Evolutionary conservation across 305 asterid genomes (phyloP).

Genomic region (Fraxinus velutina): DNA sequence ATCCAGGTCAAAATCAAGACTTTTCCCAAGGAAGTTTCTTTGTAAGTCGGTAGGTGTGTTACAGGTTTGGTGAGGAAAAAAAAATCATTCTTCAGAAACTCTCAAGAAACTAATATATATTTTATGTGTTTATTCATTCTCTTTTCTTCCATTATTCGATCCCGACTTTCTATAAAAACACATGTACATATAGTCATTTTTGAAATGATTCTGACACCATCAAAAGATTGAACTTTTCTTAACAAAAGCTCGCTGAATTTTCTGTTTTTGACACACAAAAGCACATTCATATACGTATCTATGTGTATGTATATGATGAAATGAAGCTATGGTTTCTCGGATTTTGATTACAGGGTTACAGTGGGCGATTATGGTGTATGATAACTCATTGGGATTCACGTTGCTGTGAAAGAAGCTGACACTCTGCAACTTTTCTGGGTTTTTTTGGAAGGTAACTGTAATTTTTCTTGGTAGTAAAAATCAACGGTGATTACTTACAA

Average conservation of each 20-base stretch:
- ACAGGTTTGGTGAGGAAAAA: background rate
- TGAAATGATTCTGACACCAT: background rate
- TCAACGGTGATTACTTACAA: background rate
- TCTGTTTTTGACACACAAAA: background rate
- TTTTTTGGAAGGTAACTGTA: conserved; percentile 22
- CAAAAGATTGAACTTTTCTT: conserved; percentile 19
- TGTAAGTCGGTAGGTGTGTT: background rate
- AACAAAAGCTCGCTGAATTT: background rate
- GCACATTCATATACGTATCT: conserved; percentile 9
- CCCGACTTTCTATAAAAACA: background rate
- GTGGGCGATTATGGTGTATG: conserved; percentile 13
- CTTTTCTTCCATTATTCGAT: background rate
- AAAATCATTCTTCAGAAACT: background rate
- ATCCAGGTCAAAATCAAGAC: background rate
- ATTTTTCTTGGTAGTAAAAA: conserved; percentile 6
- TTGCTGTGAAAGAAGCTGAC: conserved; percentile 18
- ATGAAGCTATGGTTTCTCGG: conserved; percentile 4
- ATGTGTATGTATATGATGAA: conserved; percentile 1
- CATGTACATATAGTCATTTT: background rate
- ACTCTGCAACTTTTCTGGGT: conserved; percentile 19
- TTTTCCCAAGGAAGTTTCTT: background rate
- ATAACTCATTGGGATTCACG: conserved; percentile 24
- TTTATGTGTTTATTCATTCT: background rate
- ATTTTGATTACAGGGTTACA: conserved; percentile 21
- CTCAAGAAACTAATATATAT: background rate